Evolutionary conservation across 1,139 yeast species (phyloP).

Genomic region (Geotrichum histeridarum): DNA sequence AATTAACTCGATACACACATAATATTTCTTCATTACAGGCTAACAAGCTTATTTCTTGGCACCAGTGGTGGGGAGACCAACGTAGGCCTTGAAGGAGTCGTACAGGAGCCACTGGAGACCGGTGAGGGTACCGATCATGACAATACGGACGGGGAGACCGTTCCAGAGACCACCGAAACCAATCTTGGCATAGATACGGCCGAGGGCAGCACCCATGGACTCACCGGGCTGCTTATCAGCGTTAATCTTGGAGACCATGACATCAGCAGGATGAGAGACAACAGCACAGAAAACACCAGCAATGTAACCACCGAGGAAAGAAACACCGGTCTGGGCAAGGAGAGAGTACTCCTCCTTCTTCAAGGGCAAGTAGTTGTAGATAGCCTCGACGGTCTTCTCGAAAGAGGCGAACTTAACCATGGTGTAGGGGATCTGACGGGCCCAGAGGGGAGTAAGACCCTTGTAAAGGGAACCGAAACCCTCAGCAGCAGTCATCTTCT

Average conservation of each 20-base stretch:
- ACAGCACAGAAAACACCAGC: conserved; percentile 83
- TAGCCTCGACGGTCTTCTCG: conserved; percentile 69
- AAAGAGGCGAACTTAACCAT: conserved; percentile 81
- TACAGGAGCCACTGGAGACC: conserved; percentile 84
- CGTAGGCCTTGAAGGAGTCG: conserved; percentile 71
- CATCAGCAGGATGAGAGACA: conserved; percentile 84
- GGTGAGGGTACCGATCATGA: conserved; percentile 82
- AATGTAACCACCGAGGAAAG: conserved; percentile 75
- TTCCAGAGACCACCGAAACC: conserved; percentile 78
- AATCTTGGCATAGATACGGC: conserved; percentile 58
- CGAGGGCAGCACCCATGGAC: conserved; percentile 50
- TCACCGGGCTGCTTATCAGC: conserved; percentile 56
- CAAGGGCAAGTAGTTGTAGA: conserved; percentile 50
- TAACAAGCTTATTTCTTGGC: conserved; percentile 24
- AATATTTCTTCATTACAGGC: not conserved
- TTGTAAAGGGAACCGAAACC: conserved; percentile 57
- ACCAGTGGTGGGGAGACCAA: conserved; percentile 79
- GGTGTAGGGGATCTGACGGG: conserved; percentile 82
- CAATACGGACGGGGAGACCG: conserved; percentile 73
- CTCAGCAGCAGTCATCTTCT: conserved; percentile 51
- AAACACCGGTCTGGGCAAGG: conserved; percentile 69
- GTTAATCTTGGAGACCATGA: conserved; percentile 74
- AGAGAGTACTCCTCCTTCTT: conserved; percentile 45
- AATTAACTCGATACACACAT: not conserved
- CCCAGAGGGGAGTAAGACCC: conserved; percentile 75